Evolutionary conservation across 257 asterid species (phyloP).

Genomic region (Solanum bulbocastanum): DNA sequence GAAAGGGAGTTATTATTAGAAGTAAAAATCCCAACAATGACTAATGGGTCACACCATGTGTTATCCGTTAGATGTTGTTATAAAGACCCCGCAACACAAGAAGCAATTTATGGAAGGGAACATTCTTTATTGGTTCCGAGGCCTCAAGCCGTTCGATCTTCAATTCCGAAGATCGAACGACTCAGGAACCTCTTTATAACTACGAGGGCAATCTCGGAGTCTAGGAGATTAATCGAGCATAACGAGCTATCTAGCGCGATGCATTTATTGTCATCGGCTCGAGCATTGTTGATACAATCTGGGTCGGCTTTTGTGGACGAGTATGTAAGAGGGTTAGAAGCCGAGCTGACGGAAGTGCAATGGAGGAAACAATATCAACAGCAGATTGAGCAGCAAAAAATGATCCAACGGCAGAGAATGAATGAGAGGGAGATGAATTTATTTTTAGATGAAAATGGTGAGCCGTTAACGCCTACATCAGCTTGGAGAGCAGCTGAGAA

Average conservation of each 20-base stretch:
- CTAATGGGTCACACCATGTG: conserved; percentile 53
- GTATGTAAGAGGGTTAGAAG: conserved; percentile 41
- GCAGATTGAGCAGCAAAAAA: conserved; percentile 5
- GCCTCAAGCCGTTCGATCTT: conserved; percentile 46
- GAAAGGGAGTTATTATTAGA: conserved; percentile 62
- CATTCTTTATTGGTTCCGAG: conserved; percentile 49
- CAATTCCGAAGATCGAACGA: conserved; percentile 38
- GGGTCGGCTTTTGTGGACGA: conserved; percentile 35
- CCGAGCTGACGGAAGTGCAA: conserved; percentile 56
- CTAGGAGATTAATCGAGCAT: conserved; percentile 55
- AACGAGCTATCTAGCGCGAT: conserved; percentile 52
- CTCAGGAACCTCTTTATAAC: conserved; percentile 51
- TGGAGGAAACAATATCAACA: conserved; percentile 38
- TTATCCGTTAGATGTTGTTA: conserved; percentile 41
- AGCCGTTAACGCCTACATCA: conserved; percentile 69
- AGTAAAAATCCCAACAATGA: conserved; percentile 42
- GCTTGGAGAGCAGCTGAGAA: conserved; percentile 75
- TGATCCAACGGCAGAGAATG: conserved; percentile 21
- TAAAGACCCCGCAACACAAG: conserved; percentile 54
- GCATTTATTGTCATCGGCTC: conserved; percentile 66
- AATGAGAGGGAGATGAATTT: conserved; percentile 26
- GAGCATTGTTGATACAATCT: conserved; percentile 48
- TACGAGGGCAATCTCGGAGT: conserved; percentile 69
- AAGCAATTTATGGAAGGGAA: conserved; percentile 36
- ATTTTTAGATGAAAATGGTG: conserved; percentile 48